These are phyloP conservation scores for Vicia villosa DNA, from an alignment of 306 rosid genomes.

Conservation along the genomic window DNA sequence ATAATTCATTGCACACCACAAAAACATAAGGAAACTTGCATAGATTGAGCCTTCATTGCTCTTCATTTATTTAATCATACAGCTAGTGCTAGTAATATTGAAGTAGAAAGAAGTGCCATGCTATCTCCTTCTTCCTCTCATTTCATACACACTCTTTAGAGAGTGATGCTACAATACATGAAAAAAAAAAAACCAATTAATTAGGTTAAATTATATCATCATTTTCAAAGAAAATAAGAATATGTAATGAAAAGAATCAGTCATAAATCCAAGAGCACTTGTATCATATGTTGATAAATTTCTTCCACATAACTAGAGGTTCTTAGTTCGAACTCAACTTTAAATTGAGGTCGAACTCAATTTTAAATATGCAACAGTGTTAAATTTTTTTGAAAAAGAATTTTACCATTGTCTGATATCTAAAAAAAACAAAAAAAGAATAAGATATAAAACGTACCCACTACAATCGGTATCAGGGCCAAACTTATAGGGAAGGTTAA, in stretches of 20 bases:
- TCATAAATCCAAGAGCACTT: too few relatives aligned
- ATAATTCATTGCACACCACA: background rate
- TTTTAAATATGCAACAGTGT: too few relatives aligned
- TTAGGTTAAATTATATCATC: too few relatives aligned
- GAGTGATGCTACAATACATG: background rate
- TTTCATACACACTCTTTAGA: background rate
- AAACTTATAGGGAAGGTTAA: constrained; percentile 65
- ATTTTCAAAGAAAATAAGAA: too few relatives aligned
- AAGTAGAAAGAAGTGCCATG: background rate
- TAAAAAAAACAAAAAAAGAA: too few relatives aligned
- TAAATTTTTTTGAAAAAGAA: too few relatives aligned
- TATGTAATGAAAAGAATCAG: too few relatives aligned
- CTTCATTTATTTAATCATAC: background rate
- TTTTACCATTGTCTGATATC: too few relatives aligned
- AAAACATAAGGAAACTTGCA: background rate
- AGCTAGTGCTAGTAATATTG: background rate
- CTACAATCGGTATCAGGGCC: constrained; percentile 55
- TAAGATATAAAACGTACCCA: background rate
- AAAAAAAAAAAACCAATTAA: background rate
- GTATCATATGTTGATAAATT: too few relatives aligned
- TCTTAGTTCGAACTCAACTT: too few relatives aligned
- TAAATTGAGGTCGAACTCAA: too few relatives aligned
- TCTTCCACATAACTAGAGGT: too few relatives aligned
- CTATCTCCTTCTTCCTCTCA: background rate
- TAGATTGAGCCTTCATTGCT: background rate